Conservation (phyloP, 768 basidiomycete genomes). For the Suillus brevipes region DNA sequence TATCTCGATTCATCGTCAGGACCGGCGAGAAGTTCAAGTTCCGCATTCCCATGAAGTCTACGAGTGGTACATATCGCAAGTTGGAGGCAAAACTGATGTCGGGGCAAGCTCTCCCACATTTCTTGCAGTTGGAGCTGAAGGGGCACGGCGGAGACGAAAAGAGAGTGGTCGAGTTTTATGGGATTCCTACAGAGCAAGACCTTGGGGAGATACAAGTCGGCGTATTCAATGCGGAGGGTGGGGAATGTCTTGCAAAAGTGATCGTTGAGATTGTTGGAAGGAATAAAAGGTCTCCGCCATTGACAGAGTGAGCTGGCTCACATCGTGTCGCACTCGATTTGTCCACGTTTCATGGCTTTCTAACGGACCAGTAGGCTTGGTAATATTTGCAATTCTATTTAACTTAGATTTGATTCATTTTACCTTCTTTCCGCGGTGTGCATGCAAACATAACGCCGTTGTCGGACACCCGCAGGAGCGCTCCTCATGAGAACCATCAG, state of each 20-base stretch:
- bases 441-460: not conserved
- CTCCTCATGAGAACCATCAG: not conserved
- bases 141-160: slow-evolving; percentile 37
- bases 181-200: slow-evolving; percentile 50
- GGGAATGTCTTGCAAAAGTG: slow-evolving; percentile 53
- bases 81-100: slow-evolving; percentile 52
- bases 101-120: slow-evolving; percentile 54
- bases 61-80: slow-evolving; percentile 32
- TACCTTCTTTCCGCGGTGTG: slow-evolving; percentile 1
- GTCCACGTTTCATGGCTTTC: slow-evolving; percentile 3
- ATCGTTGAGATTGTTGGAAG: slow-evolving; percentile 54
- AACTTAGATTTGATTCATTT: slow-evolving; percentile 14
- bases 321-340: slow-evolving; percentile 6
- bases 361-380: slow-evolving; percentile 17
- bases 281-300: slow-evolving; percentile 28
- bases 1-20: slow-evolving; percentile 49
- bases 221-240: slow-evolving; percentile 51
- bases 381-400: slow-evolving; percentile 24
- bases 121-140: slow-evolving; percentile 54
- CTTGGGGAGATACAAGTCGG: slow-evolving; percentile 56
- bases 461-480: not conserved
- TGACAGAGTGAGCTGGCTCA: slow-evolving; percentile 30
- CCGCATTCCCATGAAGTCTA: slow-evolving; percentile 44
- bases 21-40: slow-evolving; percentile 62
- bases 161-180: slow-evolving; percentile 57